Evolutionary conservation across 495 filamentous ascomycete species (phyloP).

Genomic region (Aspergillus kassunensis): DNA sequence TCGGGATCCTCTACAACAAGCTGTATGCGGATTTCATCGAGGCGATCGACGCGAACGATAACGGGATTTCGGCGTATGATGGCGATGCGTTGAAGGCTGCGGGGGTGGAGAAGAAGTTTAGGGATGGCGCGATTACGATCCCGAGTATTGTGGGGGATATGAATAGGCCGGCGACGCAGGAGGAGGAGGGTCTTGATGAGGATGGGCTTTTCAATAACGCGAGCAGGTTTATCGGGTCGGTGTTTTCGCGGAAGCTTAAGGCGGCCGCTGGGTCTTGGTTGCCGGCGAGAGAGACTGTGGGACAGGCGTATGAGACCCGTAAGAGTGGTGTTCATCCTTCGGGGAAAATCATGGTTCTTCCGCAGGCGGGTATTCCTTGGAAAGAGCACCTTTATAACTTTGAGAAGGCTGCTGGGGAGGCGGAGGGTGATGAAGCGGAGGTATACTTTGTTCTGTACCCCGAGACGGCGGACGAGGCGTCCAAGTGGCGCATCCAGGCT

Average conservation of each 20-base stretch:
- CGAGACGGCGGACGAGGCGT: slow-evolving; percentile 62
- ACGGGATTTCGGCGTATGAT: slow-evolving; percentile 83
- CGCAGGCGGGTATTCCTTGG: slow-evolving; percentile 77
- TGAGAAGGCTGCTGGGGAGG: slow-evolving; percentile 54
- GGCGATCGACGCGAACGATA: slow-evolving; percentile 95
- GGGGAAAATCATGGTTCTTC: slow-evolving; percentile 77
- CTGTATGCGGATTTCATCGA: slow-evolving; percentile 92
- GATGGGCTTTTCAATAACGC: slow-evolving; percentile 75
- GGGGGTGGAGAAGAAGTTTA: slow-evolving; percentile 72
- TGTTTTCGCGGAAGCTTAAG: slow-evolving; percentile 72
- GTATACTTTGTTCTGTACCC: slow-evolving; percentile 88
- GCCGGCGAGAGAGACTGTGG: slow-evolving; percentile 76
- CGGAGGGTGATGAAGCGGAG: slow-evolving; percentile 28
- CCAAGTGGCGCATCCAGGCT: slow-evolving; percentile 90
- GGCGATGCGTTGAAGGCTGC: slow-evolving; percentile 56
- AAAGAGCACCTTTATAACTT: slow-evolving; percentile 91
- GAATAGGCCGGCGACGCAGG: slow-evolving; percentile 53
- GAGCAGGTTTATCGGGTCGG: slow-evolving; percentile 75
- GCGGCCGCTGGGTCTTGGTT: slow-evolving; percentile 62
- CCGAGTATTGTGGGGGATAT: slow-evolving; percentile 78
- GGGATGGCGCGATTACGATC: slow-evolving; percentile 74
- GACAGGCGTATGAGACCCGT: slow-evolving; percentile 62
- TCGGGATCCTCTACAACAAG: slow-evolving; percentile 76
- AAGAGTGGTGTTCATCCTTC: slow-evolving; percentile 59
- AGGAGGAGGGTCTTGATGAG: slow-evolving; percentile 66